A percentile compares a stretch with the other conserved stretches of the same genome.
Evolutionary conservation across 108 stramenopile genomes (phyloP).

Genomic region (Fragilariopsis cylindrus): DNA sequence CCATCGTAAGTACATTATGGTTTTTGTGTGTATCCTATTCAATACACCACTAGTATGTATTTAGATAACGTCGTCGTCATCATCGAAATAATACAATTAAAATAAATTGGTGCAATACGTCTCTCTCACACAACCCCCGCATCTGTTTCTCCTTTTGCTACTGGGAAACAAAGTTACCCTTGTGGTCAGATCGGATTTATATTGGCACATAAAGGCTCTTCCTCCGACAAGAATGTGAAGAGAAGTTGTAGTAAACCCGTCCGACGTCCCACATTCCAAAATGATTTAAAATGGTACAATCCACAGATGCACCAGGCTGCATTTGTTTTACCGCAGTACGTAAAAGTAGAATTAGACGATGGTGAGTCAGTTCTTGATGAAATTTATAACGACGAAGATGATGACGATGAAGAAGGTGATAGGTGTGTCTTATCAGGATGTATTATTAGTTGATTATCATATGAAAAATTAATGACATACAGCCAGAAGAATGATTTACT

Average conservation of each 20-base stretch:
- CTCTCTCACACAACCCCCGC: background rate
- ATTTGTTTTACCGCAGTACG: constrained; percentile 68
- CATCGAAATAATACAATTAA: background rate
- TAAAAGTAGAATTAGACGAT: constrained; percentile 9
- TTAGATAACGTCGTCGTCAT: constrained; percentile 37
- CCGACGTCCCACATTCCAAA: constrained; percentile 28
- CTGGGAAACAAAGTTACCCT: background rate
- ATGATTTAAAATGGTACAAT: constrained; percentile 68
- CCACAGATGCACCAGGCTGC: constrained; percentile 66
- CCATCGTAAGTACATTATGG: constrained; percentile 17
- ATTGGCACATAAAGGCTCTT: constrained; percentile 44
- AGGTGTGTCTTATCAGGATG: constrained; percentile 23
- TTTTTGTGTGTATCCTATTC: constrained; percentile 28
- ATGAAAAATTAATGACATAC: background rate
- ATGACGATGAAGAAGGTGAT: constrained; percentile 19
- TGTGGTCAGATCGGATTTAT: constrained; percentile 80
- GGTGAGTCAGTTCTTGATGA: background rate
- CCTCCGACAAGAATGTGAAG: background rate
- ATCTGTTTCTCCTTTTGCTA: background rate
- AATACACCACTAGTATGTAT: constrained; percentile 50
- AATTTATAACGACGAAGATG: constrained; percentile 5
- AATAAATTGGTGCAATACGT: background rate
- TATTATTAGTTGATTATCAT: constrained; percentile 27
- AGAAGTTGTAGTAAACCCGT: constrained; percentile 28
- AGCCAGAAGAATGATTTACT: background rate